phyloP scores from a whole-genome alignment of 305 asterid genomes.

The Salvia sclarea region DNA sequence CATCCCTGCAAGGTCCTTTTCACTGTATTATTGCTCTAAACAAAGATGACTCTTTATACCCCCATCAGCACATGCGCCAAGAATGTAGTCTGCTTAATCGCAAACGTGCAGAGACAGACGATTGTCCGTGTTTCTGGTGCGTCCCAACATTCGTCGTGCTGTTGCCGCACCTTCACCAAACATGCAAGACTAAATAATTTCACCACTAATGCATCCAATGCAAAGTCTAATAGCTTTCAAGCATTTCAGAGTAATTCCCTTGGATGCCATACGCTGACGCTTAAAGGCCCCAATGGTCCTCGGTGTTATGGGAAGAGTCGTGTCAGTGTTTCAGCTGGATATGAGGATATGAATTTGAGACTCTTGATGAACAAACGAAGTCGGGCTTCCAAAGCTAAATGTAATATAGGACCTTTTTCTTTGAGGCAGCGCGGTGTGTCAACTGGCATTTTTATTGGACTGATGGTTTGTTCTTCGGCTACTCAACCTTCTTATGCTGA shows the following conservation, averaged over 20 bases:
- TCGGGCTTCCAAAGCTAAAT: constrained; percentile 34
- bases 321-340: constrained; percentile 42
- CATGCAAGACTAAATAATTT: constrained; percentile 33
- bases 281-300: constrained; percentile 41
- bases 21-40: constrained; percentile 21
- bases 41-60: constrained; percentile 46
- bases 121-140: constrained; percentile 46
- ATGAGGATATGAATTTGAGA: constrained; percentile 43
- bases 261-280: constrained; percentile 40
- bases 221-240: constrained; percentile 42
- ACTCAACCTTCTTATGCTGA: constrained; percentile 63
- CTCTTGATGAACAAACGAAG: constrained; percentile 47
- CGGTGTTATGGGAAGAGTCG: constrained; percentile 35
- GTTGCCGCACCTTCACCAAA: constrained; percentile 39
- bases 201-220: constrained; percentile 29
- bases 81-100: constrained; percentile 42
- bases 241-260: constrained; percentile 35
- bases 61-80: constrained; percentile 49
- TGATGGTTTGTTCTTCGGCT: constrained; percentile 60
- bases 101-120: constrained; percentile 45
- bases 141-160: constrained; percentile 39
- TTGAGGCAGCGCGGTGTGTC: constrained; percentile 47
- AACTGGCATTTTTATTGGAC: constrained; percentile 52
- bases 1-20: constrained; percentile 29
- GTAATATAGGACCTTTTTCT: constrained; percentile 39